phyloP scores from a whole-genome alignment of 345 rosid genomes.

The Syzygium aromaticum region DNA sequence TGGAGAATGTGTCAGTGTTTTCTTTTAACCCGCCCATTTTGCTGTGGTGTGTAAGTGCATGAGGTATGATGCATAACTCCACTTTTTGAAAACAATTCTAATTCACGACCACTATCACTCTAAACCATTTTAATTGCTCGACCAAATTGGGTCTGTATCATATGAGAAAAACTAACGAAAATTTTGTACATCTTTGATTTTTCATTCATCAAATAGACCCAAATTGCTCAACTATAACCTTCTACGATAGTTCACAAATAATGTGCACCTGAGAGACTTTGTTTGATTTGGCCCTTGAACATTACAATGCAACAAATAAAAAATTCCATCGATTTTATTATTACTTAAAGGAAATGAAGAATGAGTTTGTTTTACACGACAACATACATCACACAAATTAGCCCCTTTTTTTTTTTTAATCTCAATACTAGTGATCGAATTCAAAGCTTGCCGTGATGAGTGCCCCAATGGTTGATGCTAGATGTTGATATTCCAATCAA shows the following conservation, averaged over 20 bases:
- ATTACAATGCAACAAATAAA: neutral
- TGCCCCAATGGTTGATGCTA: neutral
- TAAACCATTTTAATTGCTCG: neutral
- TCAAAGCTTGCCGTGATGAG: neutral
- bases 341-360: neutral
- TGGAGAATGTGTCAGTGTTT: neutral
- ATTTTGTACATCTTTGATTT: neutral
- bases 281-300: neutral
- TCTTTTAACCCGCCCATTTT: conserved; percentile 1
- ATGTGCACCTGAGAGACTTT: neutral
- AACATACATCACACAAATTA: neutral
- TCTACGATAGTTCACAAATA: neutral
- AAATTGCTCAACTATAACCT: neutral
- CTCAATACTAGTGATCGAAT: neutral
- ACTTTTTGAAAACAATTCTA: neutral
- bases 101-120: neutral
- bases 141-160: neutral
- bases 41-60: neutral
- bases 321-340: neutral
- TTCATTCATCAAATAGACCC: neutral
- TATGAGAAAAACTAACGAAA: neutral
- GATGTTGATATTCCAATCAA: neutral
- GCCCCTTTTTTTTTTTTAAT: neutral
- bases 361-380: conserved; percentile 1
- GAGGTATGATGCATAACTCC: neutral